A percentile compares a stretch with the other conserved stretches of the same genome.
These are phyloP conservation scores for Barbarea vulgaris DNA, from an alignment of 345 rosid genomes.

Conservation along the genomic window DNA sequence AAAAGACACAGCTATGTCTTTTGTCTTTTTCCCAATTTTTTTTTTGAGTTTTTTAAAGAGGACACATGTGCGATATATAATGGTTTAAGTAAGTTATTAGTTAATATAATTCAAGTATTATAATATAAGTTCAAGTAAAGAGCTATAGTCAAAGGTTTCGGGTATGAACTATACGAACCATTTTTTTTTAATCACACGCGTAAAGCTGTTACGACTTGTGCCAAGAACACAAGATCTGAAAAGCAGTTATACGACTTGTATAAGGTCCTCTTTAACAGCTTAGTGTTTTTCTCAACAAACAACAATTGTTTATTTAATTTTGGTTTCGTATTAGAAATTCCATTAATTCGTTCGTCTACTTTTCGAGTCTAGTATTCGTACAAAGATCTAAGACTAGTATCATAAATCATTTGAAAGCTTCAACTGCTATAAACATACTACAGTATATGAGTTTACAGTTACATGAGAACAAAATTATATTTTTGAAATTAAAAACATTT, in stretches of 20 bases:
- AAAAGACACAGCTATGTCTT: background rate
- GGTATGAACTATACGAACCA: slow-evolving; percentile 28
- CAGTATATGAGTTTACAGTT: background rate
- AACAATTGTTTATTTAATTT: background rate
- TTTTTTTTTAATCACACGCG: slow-evolving; percentile 35
- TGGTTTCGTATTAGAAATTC: background rate
- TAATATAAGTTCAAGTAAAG: background rate
- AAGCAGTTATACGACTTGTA: background rate
- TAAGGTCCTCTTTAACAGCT: slow-evolving; percentile 27
- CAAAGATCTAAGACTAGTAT: background rate
- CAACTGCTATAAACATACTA: background rate
- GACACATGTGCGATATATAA: slow-evolving; percentile 29
- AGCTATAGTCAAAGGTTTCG: slow-evolving; percentile 32
- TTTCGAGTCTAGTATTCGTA: background rate
- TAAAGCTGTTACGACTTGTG: slow-evolving; percentile 29
- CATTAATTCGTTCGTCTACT: background rate
- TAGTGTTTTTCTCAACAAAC: background rate
- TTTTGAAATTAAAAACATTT: background rate
- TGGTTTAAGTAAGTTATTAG: background rate
- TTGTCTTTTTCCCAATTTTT: background rate
- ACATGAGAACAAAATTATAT: background rate
- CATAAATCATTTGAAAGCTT: background rate
- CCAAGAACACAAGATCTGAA: slow-evolving; percentile 34
- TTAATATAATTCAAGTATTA: background rate
- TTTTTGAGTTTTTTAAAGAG: slow-evolving; percentile 7